Conservation (phyloP, 163 green algal genomes). For the Chlorella variabilis region DNA sequence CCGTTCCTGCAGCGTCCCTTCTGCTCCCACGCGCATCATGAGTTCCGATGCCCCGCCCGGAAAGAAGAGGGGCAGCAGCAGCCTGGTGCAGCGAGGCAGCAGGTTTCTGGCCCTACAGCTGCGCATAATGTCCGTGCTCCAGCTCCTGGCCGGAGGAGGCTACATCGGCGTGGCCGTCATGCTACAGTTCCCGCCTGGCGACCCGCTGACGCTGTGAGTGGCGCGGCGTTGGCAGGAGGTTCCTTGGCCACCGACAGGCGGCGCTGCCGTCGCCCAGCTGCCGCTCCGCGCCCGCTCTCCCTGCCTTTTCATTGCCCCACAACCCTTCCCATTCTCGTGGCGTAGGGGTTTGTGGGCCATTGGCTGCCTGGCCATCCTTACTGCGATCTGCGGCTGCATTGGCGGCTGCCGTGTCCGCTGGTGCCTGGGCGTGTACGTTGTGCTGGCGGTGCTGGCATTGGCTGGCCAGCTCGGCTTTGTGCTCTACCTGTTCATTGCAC, state of each 20-base stretch:
- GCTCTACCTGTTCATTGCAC: conserved; percentile 50
- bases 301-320: no score
- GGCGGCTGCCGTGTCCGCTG: conserved; percentile 35
- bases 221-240: neutral
- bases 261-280: neutral
- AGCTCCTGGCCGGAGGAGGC: conserved; percentile 19
- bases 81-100: neutral
- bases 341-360: conserved; percentile 41
- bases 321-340: no score
- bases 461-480: conserved; percentile 31
- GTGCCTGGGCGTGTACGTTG: conserved; percentile 42
- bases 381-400: conserved; percentile 35
- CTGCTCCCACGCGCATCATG: no score
- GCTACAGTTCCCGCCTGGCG: conserved; percentile 40
- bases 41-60: no score
- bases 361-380: conserved; percentile 39
- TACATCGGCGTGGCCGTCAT: conserved; percentile 32
- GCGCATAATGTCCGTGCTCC: conserved; percentile 14
- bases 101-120: conserved; percentile 17
- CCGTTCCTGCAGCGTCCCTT: no score
- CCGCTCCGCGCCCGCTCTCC: neutral
- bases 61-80: neutral
- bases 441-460: conserved; percentile 27
- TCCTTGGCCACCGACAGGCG: neutral
- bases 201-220: conserved; percentile 38